These are phyloP conservation scores for Cyberlindnera americana DNA, from an alignment of 805 yeast species.

Conservation along the genomic window DNA sequence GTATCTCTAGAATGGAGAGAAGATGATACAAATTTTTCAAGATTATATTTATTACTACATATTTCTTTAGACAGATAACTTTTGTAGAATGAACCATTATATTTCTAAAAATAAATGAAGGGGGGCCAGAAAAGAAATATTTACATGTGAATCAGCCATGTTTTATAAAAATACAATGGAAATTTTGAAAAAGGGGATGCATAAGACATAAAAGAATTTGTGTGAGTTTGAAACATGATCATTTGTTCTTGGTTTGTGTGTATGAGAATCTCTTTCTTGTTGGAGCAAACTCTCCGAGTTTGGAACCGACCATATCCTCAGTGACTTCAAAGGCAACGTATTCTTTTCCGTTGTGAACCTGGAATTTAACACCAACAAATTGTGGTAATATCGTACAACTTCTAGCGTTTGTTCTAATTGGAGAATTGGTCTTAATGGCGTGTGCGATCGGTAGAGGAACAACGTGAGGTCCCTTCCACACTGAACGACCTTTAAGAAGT, in stretches of 20 bases:
- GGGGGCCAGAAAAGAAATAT: neutral
- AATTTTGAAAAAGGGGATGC: neutral
- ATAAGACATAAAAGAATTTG: neutral
- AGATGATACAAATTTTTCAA: constrained; percentile 3
- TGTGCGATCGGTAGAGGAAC: constrained; percentile 92
- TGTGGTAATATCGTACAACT: constrained; percentile 93
- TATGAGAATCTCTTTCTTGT: constrained; percentile 87
- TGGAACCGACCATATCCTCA: constrained; percentile 96
- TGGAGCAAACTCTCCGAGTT: constrained; percentile 92
- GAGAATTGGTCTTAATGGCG: constrained; percentile 75
- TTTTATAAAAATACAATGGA: neutral
- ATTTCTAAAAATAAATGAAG: too few species aligned
- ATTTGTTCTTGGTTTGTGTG: constrained; percentile 67
- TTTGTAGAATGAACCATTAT: too few species aligned
- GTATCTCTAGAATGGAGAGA: constrained; percentile 24
- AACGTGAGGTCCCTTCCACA: constrained; percentile 82
- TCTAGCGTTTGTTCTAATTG: constrained; percentile 95
- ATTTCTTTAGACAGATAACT: too few species aligned
- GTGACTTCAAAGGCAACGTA: constrained; percentile 82
- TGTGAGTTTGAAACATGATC: constrained; percentile 1
- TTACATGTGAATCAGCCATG: neutral
- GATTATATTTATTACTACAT: too few species aligned
- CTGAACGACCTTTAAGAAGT: constrained; percentile 46
- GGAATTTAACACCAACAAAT: constrained; percentile 91
- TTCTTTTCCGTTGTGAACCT: constrained; percentile 94